These are phyloP conservation scores for Cladophialophora exuberans DNA, from an alignment of 2,329 filamentous ascomycete species.

Conservation along the genomic window DNA sequence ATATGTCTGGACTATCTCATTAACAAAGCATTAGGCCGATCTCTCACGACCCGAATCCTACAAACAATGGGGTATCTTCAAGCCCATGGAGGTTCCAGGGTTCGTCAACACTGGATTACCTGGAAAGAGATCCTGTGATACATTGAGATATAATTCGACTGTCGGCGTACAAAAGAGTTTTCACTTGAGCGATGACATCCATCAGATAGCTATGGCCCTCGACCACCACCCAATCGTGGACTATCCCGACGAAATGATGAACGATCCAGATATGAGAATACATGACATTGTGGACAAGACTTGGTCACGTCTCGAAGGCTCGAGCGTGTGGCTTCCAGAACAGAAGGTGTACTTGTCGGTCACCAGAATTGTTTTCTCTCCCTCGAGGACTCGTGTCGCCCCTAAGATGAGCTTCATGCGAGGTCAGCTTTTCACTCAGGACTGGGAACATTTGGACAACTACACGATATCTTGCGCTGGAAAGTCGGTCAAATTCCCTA, in stretches of 20 bases:
- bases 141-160: conserved; percentile 25
- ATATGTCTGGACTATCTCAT: background rate
- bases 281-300: conserved; percentile 24
- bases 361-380: conserved; percentile 31
- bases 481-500: conserved; percentile 30
- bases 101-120: conserved; percentile 29
- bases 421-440: conserved; percentile 32
- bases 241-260: conserved; percentile 25
- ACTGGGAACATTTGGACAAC: conserved; percentile 34
- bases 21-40: conserved; percentile 19
- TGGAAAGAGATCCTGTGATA: conserved; percentile 28
- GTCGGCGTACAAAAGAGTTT: conserved; percentile 31
- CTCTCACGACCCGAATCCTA: conserved; percentile 23
- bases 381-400: conserved; percentile 23
- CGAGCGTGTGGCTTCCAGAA: conserved; percentile 32
- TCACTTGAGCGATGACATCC: conserved; percentile 36
- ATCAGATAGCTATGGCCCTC: conserved; percentile 26
- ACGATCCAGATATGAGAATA: conserved; percentile 21
- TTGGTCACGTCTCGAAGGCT: conserved; percentile 30
- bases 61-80: conserved; percentile 28
- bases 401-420: conserved; percentile 35
- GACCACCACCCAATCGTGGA: conserved; percentile 29
- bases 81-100: conserved; percentile 25
- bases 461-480: conserved; percentile 33
- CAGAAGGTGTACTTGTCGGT: conserved; percentile 30